Evolutionary conservation across 768 basidiomycete species (phyloP), one percentile per base, ranked within the genome.

Genomic region (Mycena venus): DNA sequence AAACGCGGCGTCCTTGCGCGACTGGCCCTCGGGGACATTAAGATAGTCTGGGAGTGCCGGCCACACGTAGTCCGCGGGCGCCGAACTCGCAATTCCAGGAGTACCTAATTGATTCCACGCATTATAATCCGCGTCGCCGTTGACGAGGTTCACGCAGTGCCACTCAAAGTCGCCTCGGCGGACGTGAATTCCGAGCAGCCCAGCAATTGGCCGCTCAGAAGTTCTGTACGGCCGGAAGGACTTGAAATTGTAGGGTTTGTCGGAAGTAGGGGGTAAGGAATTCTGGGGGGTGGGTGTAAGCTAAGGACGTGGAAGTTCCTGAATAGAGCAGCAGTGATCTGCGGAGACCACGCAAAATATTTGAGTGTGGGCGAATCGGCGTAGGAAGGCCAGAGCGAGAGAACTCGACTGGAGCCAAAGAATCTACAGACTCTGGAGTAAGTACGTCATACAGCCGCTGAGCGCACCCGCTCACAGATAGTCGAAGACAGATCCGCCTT

Each of bases 181-280:
- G 51, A 90, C 80, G 76, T 90, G 90, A 12, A 90, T 77, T 21
- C 82, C 88, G 25, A 90, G 81, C 0, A 89, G 79, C n/a, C 88
- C 86, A 10, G 81, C 67, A 31, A 88, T 80, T 9, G 79, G 76
- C 11, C 14, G 23, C 51, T 29, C 58, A 49, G 7, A 67, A 17
- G 21, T 25, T 51, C 5, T n/a, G 66, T 15, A 36, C 36, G 12
- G 53, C 7, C 2, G 29, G 70, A 75, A 75, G 2, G 64, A 53
- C 12, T 32, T n/a, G 59, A 70, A 49, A 2, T 36, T 29, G 65
- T 70, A 47, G 0, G 74, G 49, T 19, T 23, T 27, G n/a, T 12
- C 3, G 0, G 11, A 34, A 6, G 9, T n/a, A 1, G 53, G 42
- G n/a, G 56, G 53, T 14, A 15, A 14, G 49, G 44, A n/a, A 14